Percentiles rank a stretch among this genome's conserved stretches.
These are phyloP conservation scores for Phytophthora macrochlamydospora DNA, from an alignment of 352 stramenopile genomes.

Conservation along the genomic window DNA sequence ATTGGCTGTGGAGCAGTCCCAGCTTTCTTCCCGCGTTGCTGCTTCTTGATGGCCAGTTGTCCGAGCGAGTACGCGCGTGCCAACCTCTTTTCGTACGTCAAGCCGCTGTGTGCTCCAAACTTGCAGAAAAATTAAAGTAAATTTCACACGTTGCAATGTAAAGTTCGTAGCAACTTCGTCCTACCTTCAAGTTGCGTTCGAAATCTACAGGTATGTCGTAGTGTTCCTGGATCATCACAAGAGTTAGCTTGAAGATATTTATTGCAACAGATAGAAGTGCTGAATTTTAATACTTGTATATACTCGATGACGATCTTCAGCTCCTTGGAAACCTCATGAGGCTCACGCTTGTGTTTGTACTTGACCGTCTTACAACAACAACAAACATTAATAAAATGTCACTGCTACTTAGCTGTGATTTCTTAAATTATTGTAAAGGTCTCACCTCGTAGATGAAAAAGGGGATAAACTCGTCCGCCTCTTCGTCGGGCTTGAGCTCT, in stretches of 20 bases:
- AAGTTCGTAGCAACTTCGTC: no score
- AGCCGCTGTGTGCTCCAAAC: conserved; percentile 66
- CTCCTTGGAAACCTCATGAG: conserved; percentile 35
- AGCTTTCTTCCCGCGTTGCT: conserved; percentile 7
- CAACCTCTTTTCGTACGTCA: conserved; percentile 64
- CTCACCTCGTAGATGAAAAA: conserved; percentile 61
- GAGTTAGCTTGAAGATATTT: neutral
- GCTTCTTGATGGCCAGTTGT: conserved; percentile 38
- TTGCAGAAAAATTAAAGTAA: conserved; percentile 15
- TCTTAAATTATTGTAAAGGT: neutral
- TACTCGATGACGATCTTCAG: conserved; percentile 49
- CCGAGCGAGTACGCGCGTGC: conserved; percentile 62
- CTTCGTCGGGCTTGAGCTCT: conserved; percentile 19
- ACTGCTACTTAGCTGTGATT: neutral
- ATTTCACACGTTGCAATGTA: neutral
- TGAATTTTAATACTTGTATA: conserved; percentile 23
- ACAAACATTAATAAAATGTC: conserved; percentile 2
- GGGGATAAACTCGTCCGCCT: conserved; percentile 45
- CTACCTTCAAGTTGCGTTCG: conserved; percentile 32
- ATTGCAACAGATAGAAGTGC: neutral
- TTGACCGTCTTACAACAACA: conserved; percentile 44
- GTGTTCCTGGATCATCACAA: conserved; percentile 34
- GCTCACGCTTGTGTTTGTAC: conserved; percentile 49
- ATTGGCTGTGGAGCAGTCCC: conserved; percentile 35
- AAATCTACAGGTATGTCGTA: conserved; percentile 54